Conservation (phyloP, 2,329 filamentous ascomycete species). For the Fusarium humuli region DNA sequence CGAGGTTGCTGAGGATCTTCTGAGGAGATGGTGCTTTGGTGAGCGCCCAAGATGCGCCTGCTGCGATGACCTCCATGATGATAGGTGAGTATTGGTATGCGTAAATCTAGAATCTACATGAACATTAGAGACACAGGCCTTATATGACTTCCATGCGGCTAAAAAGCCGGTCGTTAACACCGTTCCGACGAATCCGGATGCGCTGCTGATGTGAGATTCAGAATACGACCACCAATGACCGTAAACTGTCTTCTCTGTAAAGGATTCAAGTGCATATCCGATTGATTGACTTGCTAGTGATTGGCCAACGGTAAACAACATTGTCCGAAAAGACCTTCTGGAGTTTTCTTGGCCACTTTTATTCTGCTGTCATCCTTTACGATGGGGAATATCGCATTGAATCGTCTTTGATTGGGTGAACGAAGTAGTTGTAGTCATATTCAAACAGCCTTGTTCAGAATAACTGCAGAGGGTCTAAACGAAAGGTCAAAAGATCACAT, state of each 20-base stretch:
- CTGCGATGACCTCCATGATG: slow-evolving; percentile 27
- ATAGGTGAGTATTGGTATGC: too few species aligned
- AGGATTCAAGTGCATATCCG: too few species aligned
- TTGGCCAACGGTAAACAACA: background rate
- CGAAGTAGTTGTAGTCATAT: too few species aligned
- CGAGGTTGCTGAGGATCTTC: slow-evolving; percentile 8
- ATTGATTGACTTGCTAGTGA: background rate
- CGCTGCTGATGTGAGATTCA: background rate
- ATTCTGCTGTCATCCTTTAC: background rate
- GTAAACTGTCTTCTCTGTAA: too few species aligned
- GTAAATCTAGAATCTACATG: too few species aligned
- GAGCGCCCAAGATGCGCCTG: slow-evolving; percentile 23
- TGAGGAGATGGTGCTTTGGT: background rate
- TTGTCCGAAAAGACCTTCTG: accelerated
- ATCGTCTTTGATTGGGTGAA: background rate
- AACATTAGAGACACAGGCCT: too few species aligned
- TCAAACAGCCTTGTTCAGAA: too few species aligned
- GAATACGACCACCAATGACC: background rate
- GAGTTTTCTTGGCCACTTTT: background rate
- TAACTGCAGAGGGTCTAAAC: too few species aligned
- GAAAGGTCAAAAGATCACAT: too few species aligned
- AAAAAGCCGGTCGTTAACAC: accelerated
- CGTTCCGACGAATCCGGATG: background rate
- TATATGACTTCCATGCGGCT: too few species aligned
- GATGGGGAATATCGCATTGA: background rate